These are phyloP conservation scores for Cyberlindnera euphorbiae DNA, from an alignment of 805 yeast genomes.

Conservation along the genomic window DNA sequence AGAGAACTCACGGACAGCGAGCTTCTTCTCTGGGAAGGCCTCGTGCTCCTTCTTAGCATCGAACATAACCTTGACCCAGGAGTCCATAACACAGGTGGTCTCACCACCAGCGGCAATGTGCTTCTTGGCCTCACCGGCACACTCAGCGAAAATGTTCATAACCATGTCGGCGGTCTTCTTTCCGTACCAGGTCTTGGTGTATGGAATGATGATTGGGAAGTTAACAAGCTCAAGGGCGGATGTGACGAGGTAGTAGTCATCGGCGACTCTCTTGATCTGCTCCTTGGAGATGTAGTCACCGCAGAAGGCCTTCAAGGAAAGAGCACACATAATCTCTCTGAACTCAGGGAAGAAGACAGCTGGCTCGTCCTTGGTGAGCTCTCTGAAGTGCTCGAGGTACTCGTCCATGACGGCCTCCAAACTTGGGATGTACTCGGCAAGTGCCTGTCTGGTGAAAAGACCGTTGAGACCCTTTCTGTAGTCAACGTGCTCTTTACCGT, in stretches of 20 bases:
- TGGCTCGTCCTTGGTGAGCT: constrained; percentile 57
- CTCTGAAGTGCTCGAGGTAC: constrained; percentile 65
- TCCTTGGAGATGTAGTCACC: constrained; percentile 92
- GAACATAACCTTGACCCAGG: constrained; percentile 86
- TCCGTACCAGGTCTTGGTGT: constrained; percentile 98
- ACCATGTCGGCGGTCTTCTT: constrained; percentile 88
- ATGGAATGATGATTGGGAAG: constrained; percentile 95
- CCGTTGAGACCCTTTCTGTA: constrained; percentile 90
- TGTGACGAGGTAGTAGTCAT: constrained; percentile 86
- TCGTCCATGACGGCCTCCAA: constrained; percentile 81
- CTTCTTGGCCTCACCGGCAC: constrained; percentile 85
- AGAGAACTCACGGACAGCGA: constrained; percentile 74
- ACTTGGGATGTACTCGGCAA: constrained; percentile 77
- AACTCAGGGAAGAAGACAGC: constrained; percentile 84
- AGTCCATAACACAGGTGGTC: constrained; percentile 90
- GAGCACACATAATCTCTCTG: constrained; percentile 94
- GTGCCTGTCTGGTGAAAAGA: constrained; percentile 77
- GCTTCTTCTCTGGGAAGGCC: constrained; percentile 47
- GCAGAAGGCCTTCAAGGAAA: constrained; percentile 89
- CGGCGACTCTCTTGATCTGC: constrained; percentile 84
- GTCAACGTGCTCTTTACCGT: constrained; percentile 93
- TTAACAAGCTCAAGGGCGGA: constrained; percentile 96
- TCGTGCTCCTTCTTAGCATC: constrained; percentile 52
- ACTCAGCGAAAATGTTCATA: constrained; percentile 82
- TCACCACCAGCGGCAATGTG: constrained; percentile 72